Evolutionary conservation across 805 yeast species (phyloP), one percentile per base, ranked within the genome.

Genomic region (Lipomyces chichibuensis): DNA sequence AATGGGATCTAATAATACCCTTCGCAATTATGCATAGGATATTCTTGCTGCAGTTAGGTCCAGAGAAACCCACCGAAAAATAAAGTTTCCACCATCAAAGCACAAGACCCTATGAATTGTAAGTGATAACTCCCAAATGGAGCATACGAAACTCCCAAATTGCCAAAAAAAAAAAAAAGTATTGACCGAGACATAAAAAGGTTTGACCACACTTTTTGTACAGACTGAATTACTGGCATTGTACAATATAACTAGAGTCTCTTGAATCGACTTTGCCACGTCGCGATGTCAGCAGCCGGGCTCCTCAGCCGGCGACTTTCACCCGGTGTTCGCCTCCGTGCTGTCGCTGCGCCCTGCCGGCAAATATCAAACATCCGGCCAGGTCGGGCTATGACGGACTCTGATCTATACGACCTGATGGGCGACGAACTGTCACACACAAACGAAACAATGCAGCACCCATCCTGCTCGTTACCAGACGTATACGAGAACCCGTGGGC

Each of bases 391-490:
- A 43, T 17, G 20, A n/a, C 23, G 20, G 49, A 43, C 49, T 17
- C 49, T 43, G 49, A 43, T 43, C 49, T n/a, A 23, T 8, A 43
- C 49, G 49, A 43, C 23, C 8, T 20, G 32, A 52, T 52, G 17
- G 55, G 9, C 2, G 55, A 52, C 32, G 33, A 20, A 13, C 33
- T 25, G 27, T 23, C 17, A 23, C 51, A 20, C 52, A 58, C 60
- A 27, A 5, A 3, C 17, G 65, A 61, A 17, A 14, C 33, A 2
- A 29, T 58, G 11, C 51, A 8, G 11, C 51, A 8, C 25, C 59
- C 65, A 3, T 14, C 65, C 23, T 60, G 68, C 2, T 27, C 57
- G 14, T 49, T 65, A 4, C 68, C 68, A 13, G 65, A 61, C 27
- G 57, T 20, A 14, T 61, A 65, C 56, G 55, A 32, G 5, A 62